Base-by-base conservation (phyloP, 345 rosid species). In the Bruguiera sexangula region DNA sequence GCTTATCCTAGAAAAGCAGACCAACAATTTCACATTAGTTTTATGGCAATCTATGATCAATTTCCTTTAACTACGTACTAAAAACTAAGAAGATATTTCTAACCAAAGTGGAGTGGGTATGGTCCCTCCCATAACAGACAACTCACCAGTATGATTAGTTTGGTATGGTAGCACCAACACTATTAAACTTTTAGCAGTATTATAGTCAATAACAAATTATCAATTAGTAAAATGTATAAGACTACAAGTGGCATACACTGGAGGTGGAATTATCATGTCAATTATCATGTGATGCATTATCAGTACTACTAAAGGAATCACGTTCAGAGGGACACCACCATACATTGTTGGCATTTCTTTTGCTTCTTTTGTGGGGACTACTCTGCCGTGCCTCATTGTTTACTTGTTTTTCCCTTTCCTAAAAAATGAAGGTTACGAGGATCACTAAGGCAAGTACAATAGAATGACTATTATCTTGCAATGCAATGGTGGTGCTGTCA, bases 271-370 rank as follows among this genome's bases (percentile, higher is more conserved):
- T 27, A 24, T 56, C 60, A 24, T 3, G 13, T 56, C 9, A 11
- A n/a, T n/a, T 55, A 22, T 22, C 16, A 3, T 43, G 50, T 11
- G 15, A n/a, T 21, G 69, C 8, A 36, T 37, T 52, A 54, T 31
- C 67, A 39, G 60, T 34, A 58, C 54, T 75, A 48, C 60, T 26
- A 2, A 10, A 21, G 67, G 36, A 69, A 79, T 79, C 73, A 65
- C 68, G 67, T 2, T 66, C 20, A 52, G n/a, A 26, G 65, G 67
- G 76, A 74, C 29, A 65, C 67, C 73, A 5, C 60, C 70, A 34
- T 34, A 71, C 65, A 24, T 22, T 63, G 27, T 37, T 15, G 43
- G 22, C 34, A 19, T 9, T 26, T 30, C 39, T n/a, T n/a, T 67
- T 20, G 62, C 4, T 62, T 61, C 27, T 72, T 62, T 26, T 39